Evolutionary conservation across 1,284 basidiomycete species (phyloP).

Genomic region (Pholiota adiposa): DNA sequence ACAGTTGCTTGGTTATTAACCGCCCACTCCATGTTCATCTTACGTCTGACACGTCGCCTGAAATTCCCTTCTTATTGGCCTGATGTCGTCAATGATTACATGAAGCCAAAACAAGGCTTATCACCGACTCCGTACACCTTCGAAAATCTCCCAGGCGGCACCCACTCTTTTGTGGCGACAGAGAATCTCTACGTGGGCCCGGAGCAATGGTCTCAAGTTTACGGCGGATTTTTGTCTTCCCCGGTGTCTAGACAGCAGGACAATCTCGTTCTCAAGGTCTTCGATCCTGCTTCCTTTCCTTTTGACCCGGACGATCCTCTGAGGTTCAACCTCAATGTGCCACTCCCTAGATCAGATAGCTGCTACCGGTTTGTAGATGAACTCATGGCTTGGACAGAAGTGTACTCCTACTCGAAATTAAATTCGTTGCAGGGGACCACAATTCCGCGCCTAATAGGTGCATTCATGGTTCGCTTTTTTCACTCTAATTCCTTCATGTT

Average conservation of each 20-base stretch:
- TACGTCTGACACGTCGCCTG: neutral
- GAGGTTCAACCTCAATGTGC: neutral
- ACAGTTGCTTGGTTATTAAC: too few species aligned
- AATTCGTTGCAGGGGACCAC: neutral
- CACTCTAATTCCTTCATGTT: neutral
- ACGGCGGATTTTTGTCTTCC: neutral
- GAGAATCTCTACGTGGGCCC: neutral
- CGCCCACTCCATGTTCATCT: neutral
- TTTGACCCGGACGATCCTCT: neutral
- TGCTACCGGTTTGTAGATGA: neutral
- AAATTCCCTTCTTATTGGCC: neutral
- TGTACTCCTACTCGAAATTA: neutral
- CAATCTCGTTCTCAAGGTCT: neutral
- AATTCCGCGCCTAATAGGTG: neutral
- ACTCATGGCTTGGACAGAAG: neutral
- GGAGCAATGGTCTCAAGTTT: neutral
- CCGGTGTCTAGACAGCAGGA: neutral
- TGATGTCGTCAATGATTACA: neutral
- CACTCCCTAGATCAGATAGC: neutral
- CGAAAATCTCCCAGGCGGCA: neutral
- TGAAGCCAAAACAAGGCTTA: neutral
- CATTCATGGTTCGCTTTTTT: neutral
- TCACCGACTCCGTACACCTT: conserved; percentile 1
- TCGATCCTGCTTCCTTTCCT: neutral
- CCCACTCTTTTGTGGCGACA: neutral